Evolutionary conservation across 2,329 filamentous ascomycete species (phyloP).

Genomic region (Aspergillus intermedius): DNA sequence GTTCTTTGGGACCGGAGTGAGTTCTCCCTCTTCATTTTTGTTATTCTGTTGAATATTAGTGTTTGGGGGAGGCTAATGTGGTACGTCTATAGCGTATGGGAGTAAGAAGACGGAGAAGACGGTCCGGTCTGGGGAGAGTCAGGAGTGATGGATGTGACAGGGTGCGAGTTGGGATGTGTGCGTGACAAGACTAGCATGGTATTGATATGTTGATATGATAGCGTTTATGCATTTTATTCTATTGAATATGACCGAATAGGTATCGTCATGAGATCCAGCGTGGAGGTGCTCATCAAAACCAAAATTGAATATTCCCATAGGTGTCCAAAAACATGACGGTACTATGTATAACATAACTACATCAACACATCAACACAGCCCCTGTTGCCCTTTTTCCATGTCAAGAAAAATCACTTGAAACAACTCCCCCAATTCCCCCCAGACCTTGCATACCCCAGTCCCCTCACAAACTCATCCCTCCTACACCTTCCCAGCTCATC

Average conservation of each 20-base stretch:
- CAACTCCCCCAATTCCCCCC: conserved; percentile 72
- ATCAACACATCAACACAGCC: not conserved
- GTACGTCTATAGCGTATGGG: conserved; percentile 17
- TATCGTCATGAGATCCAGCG: too few species aligned
- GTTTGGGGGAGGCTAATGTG: not conserved
- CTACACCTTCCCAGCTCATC: conserved; percentile 67
- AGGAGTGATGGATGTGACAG: not conserved
- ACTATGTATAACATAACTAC: not conserved
- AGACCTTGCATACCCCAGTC: conserved; percentile 63
- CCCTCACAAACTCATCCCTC: conserved; percentile 64
- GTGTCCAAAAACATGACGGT: not conserved
- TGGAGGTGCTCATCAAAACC: not conserved
- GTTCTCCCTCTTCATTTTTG: conserved; percentile 4
- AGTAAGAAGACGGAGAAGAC: conserved; percentile 2
- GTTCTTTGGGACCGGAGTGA: conserved; percentile 28
- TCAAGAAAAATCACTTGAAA: conserved; percentile 21
- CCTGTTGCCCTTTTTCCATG: not conserved
- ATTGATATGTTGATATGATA: too few species aligned
- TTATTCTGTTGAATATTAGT: not conserved
- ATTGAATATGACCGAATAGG: too few species aligned
- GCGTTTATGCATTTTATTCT: too few species aligned
- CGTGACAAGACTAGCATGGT: not conserved
- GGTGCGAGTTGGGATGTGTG: not conserved
- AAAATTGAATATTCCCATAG: too few species aligned
- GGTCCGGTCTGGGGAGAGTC: not conserved